Conservation (phyloP, 306 rosid species). For the Oemleria cerasiformis region DNA sequence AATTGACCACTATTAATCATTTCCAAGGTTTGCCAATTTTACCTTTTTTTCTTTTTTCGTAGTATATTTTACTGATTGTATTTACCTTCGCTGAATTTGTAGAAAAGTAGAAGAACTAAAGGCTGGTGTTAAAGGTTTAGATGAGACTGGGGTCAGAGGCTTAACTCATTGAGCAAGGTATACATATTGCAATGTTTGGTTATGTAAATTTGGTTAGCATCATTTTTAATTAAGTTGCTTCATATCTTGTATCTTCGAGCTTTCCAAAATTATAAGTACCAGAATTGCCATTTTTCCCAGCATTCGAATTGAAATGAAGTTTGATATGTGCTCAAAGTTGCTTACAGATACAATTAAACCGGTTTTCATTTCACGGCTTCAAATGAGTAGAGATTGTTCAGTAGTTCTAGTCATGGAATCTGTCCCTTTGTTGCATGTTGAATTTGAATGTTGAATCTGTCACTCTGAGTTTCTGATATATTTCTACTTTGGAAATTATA, state of each 20-base stretch:
- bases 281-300: neutral
- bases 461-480: too few relatives aligned
- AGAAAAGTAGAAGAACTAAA: slow-evolving; percentile 31
- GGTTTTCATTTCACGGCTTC: neutral
- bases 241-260: neutral
- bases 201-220: neutral
- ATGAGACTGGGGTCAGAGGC: neutral
- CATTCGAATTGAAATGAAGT: neutral
- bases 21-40: neutral
- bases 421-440: neutral
- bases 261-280: neutral
- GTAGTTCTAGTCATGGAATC: neutral
- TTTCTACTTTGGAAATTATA: too few relatives aligned
- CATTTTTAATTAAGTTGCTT: neutral
- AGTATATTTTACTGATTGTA: neutral
- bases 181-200: neutral
- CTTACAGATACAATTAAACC: neutral
- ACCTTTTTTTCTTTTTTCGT: neutral
- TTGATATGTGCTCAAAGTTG: neutral
- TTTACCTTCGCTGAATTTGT: neutral
- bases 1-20: neutral
- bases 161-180: slow-evolving; percentile 25
- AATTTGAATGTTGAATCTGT: neutral
- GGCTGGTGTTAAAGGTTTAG: slow-evolving; percentile 9
- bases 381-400: neutral